Percentiles rank a stretch among this genome's conserved stretches.
Evolutionary conservation across 2,329 filamentous ascomycete genomes (phyloP).

Genomic region (Dothistroma septosporum): DNA sequence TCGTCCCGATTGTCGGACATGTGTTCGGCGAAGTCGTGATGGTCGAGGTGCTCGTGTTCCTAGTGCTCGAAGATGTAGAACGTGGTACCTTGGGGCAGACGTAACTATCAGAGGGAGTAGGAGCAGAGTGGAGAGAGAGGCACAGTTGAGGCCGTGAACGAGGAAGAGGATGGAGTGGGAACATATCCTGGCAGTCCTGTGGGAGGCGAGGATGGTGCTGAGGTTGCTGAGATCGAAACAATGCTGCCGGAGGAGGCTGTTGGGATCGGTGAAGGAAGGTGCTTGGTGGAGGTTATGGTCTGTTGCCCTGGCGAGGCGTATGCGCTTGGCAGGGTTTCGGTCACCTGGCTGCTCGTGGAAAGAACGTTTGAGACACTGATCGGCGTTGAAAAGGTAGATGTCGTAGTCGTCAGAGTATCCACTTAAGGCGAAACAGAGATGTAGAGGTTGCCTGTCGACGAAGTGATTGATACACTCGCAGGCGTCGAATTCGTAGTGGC

Average conservation of each 20-base stretch:
- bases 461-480: neutral
- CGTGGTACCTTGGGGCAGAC: neutral
- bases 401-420: too few relatives aligned
- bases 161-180: constrained; percentile 22
- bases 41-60: neutral
- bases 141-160: neutral
- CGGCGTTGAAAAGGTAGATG: neutral
- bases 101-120: neutral
- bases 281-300: neutral
- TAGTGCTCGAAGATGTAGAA: neutral
- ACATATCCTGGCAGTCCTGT: constrained; percentile 9
- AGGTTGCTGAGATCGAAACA: constrained; percentile 5
- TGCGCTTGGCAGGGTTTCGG: neutral
- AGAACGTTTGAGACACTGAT: neutral
- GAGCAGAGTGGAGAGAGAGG: neutral
- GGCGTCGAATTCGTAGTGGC: neutral
- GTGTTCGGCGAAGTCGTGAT: constrained; percentile 3
- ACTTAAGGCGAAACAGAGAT: too few relatives aligned
- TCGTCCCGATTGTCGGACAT: constrained; percentile 26
- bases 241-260: neutral
- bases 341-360: neutral
- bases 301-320: neutral
- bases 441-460: neutral
- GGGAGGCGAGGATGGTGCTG: constrained; percentile 8
- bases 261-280: neutral